Evolutionary conservation across 257 asterid genomes (phyloP).

Genomic region (Solanum pennellii): DNA sequence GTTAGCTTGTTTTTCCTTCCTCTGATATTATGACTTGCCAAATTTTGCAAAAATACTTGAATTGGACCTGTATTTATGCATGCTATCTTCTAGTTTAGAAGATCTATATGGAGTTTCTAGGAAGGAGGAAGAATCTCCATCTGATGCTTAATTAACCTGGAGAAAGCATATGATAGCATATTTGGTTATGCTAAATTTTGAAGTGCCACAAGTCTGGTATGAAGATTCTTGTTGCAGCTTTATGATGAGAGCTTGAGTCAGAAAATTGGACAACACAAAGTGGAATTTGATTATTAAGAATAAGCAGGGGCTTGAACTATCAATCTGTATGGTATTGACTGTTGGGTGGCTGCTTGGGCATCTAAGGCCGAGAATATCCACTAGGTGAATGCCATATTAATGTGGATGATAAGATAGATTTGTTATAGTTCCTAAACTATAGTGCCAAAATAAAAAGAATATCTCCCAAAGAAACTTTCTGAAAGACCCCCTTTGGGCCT

Average conservation of each 20-base stretch:
- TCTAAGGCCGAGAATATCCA: background rate
- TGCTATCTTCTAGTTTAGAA: background rate
- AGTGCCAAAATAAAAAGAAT: too few relatives aligned
- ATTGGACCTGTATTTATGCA: background rate
- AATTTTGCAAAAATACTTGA: background rate
- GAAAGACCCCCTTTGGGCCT: background rate
- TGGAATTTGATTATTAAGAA: background rate
- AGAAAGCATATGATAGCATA: background rate
- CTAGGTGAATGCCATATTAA: background rate
- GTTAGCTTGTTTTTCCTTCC: background rate
- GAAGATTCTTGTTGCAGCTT: background rate
- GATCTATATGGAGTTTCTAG: background rate
- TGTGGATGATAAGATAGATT: background rate
- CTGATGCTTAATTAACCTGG: background rate
- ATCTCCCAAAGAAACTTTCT: background rate
- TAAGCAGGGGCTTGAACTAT: background rate
- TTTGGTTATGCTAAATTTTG: background rate
- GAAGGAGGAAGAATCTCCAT: background rate
- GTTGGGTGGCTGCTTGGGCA: background rate
- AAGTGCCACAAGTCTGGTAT: background rate
- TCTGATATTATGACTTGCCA: background rate
- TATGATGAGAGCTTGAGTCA: background rate
- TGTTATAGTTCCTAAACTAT: too few relatives aligned
- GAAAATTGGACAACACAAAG: background rate
- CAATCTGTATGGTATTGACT: background rate